Evolutionary conservation across 1,284 basidiomycete genomes (phyloP), one percentile per base, ranked within the genome.

Genomic region (Rhodotorula sp.): DNA sequence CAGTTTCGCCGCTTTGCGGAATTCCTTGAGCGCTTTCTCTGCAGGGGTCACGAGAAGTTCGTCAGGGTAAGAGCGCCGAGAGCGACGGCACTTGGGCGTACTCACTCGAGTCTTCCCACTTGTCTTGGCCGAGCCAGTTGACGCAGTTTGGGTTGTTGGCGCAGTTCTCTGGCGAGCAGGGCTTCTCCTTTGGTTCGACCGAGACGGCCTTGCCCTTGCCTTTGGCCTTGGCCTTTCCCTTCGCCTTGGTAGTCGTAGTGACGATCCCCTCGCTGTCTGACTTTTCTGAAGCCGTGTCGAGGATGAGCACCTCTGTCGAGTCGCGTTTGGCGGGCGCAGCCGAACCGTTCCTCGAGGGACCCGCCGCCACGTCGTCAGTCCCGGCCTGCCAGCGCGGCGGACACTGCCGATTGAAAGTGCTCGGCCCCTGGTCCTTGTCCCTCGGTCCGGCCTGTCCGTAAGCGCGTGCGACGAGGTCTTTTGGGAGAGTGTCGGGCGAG

Each of bases 41-140:
- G 69, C 26, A 7, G 8, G 8, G 1, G 16, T 3, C 2, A 14
- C 39, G 12, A 5, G 3, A 8, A 10, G 21, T 49, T 51, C 52
- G 52, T 39, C 23, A 20, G 26, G 3, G 16, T 6, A 0, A 10
- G 0, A 10, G 39, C 20, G 5, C 3, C 16, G 21, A n/a, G 5
- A 21, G 43, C 26, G n/a, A 46, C 46, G 39, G 5, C 21, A 1
- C 16, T 3, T 14, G 26, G 23, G 1, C 39, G 5, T 3, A 39
- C 75, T 26, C 57, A 79, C 83, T 65, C 60, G 87, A 87, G 86
- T 87, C 83, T 79, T 90, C 87, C 90, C 90, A 91, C 74, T 85
- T 85, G 39, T 89, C 87, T 76, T 91, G 90, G 10, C 91, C 92
- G 43, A 96, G 82, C 81, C 92, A 88, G 79, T 94, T 95, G 73